Evolutionary conservation across 768 basidiomycete genomes (phyloP), one percentile per base, ranked within the genome.

Genomic region (Dictyophora rubrovolvata): DNA sequence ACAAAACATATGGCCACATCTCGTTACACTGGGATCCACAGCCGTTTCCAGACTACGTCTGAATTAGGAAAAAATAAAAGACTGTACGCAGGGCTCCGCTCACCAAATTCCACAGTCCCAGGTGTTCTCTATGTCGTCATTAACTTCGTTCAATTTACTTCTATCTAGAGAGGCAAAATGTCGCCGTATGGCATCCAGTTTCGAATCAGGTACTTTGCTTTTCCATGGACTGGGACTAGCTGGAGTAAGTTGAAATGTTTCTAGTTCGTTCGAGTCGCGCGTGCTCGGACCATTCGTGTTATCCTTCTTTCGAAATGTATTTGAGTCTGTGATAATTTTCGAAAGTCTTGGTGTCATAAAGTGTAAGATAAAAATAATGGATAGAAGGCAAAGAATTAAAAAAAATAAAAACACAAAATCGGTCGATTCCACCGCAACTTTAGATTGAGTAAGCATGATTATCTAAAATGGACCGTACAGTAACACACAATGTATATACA

Each of bases 71-170:
- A 51, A 22, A 59, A 35, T 35, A 57, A 36, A 36, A 1, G 16
- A 6, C 23, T 28, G 17, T 5, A 12, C 14, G 48, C 7, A 12
- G 33, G 18, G 20, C 12, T 14, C 2, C 12, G 10, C 57, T 1
- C 49, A 59, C 57, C 57, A 59, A 16, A 59, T 53, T 22, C 50
- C 57, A 52, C 57, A 59, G 17, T 59, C 7, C 57, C 57, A 59
- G n/a, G 48, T 34, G 33, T 16, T 7, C 34, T 51, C 57, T n/a
- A 59, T 51, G 14, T 52, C 57, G 10, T 59, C 57, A 47, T 35
- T 59, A 14, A 59, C 57, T 47, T 59, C 42, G 2, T 56, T 12
- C 14, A 56, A 47, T 22, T 56, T 46, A 5, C 49, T 36, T 5
- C 22, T 28, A 23, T 53, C 28, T 21, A 34, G 50, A 17, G 17